Base-by-base conservation (phyloP, 108 stramenopile genomes). In the Pseudonitzschia multiseries region DNA sequence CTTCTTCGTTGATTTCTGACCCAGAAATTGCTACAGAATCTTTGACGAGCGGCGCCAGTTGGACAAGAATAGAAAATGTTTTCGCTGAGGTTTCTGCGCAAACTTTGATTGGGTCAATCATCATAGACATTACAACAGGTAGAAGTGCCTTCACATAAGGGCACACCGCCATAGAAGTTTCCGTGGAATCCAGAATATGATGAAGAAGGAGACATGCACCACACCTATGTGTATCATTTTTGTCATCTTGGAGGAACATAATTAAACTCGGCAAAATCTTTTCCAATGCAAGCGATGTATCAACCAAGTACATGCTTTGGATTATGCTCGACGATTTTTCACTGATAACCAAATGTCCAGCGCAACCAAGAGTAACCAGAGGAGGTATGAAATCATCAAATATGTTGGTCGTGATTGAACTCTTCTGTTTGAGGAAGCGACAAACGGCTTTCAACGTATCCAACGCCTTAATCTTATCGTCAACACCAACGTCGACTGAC, bases 21-120 rank as follows among this genome's bases (percentile, higher is more conserved):
- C 60, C 24, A 27, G 28, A 32, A 27, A 83, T 65, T 31, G 78
- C 28, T n/a, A 57, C 54, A 21, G 68, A 75, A 42, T 64, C 28
- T 15, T 79, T 56, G 8, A 88, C 90, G 0, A 96, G 75, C 26
- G 95, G 95, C 17, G 95, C 92, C 15, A 90, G 59, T 36, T 85
- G 80, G 27, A 96, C 89, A 17, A 96, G 82, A 24, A 57, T 70
- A 18, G 91, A 84, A 83, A 96, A 96, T 41, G 84, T 71, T 57
- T 77, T 83, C 12, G 91, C 78, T 32, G 91, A 88, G n/a, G 70
- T 32, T 56, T 70, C 71, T 53, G 94, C 72, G 70, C 89, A 91
- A n/a, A 76, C 83, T 63, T 74, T 73, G 4, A 74, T 64, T 22
- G 78, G 60, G 80, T 93, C 90, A 28, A 85, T 86, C 91, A 95